Base-by-base conservation (phyloP, 148 eudicot genomes). In the Gaultheria prostrata region DNA sequence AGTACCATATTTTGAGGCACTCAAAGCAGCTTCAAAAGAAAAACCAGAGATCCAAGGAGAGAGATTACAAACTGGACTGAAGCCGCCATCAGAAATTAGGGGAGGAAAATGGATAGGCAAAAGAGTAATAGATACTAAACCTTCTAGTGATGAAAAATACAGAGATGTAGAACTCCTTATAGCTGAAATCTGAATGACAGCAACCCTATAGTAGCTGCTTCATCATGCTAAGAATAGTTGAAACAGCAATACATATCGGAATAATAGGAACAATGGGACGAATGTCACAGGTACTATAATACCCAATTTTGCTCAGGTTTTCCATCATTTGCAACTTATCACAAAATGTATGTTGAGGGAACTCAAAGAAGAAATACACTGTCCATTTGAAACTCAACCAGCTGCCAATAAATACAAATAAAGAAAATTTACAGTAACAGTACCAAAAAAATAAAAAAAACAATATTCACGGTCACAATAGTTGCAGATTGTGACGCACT, bases 241-340 rank as follows among this genome's bases (percentile, higher is more conserved):
- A 24, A 81, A 70, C 30, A 30, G 43, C 50, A 69, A 46, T 24
- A 46, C 50, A 69, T 14, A 69, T 4, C 17, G n/a, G 33, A 15
- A 69, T 13, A 30, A 20, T 32, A 30, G 63, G 39, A 71, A 82
- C 7, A 51, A 67, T 46, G 76, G 45, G 67, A 45, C 26, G 49
- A 81, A 81, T 81, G 45, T 45, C 43, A 69, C 13, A 14, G n/a
- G 24, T 26, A 20, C 39, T 48, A 82, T 48, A 82, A 24, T 50
- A 3, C 69, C 20, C 35, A 65, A 32, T 61, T 76, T 76, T 24
- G 63, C 57, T 20, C 2, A 79, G 46, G 54, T 54, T 4, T 39
- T 6, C 17, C 33, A 61, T 6, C 18, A 70, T 78, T 54, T 79
- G 9, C 50, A 83, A 26, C 14, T 54, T 13, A 53, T 35, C 7